These are phyloP conservation scores for Tolypocladium inflatum DNA, from an alignment of 2,329 filamentous ascomycete genomes.

Conservation along the genomic window DNA sequence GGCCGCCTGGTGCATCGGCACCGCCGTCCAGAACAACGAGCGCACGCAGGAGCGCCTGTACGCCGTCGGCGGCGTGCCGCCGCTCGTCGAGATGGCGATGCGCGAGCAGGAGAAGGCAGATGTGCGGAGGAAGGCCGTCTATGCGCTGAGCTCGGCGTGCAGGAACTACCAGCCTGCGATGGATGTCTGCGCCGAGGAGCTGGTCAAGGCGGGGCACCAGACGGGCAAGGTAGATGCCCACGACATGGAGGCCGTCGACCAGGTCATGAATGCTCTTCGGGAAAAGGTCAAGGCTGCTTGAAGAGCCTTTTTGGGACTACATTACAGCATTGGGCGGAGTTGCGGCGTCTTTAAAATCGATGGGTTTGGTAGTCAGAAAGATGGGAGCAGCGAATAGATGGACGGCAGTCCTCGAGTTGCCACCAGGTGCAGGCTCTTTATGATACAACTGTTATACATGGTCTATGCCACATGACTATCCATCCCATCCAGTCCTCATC, in stretches of 20 bases:
- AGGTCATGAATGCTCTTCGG: slow-evolving; percentile 58
- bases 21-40: slow-evolving; percentile 92
- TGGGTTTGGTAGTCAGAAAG: background rate
- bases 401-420: background rate
- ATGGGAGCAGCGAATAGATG: background rate
- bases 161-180: slow-evolving; percentile 85
- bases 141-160: slow-evolving; percentile 75
- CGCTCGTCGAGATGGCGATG: slow-evolving; percentile 56
- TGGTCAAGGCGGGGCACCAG: slow-evolving; percentile 45
- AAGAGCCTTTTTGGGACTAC: background rate
- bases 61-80: slow-evolving; percentile 57
- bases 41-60: slow-evolving; percentile 67
- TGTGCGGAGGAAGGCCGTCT: slow-evolving; percentile 79
- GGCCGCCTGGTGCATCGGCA: slow-evolving; percentile 91
- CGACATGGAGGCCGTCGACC: slow-evolving; percentile 82
- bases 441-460: slow-evolving; percentile 26
- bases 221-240: slow-evolving; percentile 61
- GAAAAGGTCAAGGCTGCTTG: slow-evolving; percentile 32
- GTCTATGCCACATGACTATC: slow-evolving; percentile 14
- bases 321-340: slow-evolving; percentile 26
- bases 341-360: slow-evolving; percentile 11
- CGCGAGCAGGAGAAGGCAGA: slow-evolving; percentile 48
- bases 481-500: background rate
- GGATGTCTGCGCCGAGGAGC: slow-evolving; percentile 55
- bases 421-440: slow-evolving; percentile 5